Base-by-base conservation (phyloP, 2,329 filamentous ascomycete genomes). In the Aspergillus pseudoviridinutans region DNA sequence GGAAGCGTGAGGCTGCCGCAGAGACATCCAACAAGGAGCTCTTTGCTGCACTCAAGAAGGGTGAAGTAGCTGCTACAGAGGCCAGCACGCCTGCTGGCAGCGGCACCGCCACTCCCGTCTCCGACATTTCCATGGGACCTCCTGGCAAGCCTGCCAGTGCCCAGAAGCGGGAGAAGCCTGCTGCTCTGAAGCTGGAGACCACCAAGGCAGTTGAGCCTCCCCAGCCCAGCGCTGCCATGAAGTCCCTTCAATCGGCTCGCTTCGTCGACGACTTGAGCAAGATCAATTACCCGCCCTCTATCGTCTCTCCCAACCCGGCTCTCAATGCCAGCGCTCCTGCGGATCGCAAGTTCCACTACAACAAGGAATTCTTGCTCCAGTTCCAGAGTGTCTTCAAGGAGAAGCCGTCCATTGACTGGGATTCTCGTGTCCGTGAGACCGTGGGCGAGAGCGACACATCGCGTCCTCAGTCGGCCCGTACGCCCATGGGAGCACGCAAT, bases 341-440 rank as follows among this genome's bases (percentile, higher is more conserved):
- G 35, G 90, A 78, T 58, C 75, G 89, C 75, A 93, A 92, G 79
- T 96, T 95, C 80, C 92, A 95, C 74, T 99, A 99, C 76, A 92
- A 97, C 77, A 90, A 92, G 68, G 88, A 89, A 67, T 99, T 99
- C 81, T 80, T 99, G 77, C 82, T 99, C 29, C 94, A 99, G 72
- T 99, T 99, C 82, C 91, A 97, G 78, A 85, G 85, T 67, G 91
- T 96, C 22, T 99, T 97, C 79, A 95, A 91, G 61, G 94, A 99
- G 80, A 95, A 97, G 78, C 94, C 94, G 14, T 96, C 92, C 0
- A 76, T 92, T 47, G 93, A 97, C 71, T 99, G 96, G 85, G 90
- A 95, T 71, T 83, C 88, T 64, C 92, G 94, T 70, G 87, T 99
- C 60, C 83, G 93, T 83, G 87, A 89, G 77, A 82, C 88, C 80